phyloP scores from a whole-genome alignment of 495 filamentous ascomycete genomes.

The Halenospora varia region DNA sequence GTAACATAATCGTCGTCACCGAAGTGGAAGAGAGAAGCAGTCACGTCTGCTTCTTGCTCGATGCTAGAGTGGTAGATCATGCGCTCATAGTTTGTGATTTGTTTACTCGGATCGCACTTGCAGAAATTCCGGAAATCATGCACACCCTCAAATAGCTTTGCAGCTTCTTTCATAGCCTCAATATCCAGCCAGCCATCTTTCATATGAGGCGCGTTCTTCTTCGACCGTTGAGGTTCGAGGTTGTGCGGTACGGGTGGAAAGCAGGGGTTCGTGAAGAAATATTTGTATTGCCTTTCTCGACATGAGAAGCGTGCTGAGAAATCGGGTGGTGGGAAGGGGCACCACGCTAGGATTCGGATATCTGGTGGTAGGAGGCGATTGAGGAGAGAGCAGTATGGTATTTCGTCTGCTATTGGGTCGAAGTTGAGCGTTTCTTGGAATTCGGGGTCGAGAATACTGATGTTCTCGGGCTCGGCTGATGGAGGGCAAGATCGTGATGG shows the following conservation, averaged over 20 bases:
- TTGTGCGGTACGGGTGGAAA: slow-evolving; percentile 56
- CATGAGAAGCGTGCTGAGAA: slow-evolving; percentile 96
- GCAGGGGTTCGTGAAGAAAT: slow-evolving; percentile 95
- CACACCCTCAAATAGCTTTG: slow-evolving; percentile 69
- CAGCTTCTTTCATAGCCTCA: slow-evolving; percentile 77
- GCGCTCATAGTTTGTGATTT: slow-evolving; percentile 75
- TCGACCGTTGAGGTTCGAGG: slow-evolving; percentile 3
- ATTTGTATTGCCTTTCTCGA: slow-evolving; percentile 81
- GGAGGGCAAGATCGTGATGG: slow-evolving; percentile 1
- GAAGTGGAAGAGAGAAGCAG: slow-evolving; percentile 40
- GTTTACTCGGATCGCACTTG: slow-evolving; percentile 81
- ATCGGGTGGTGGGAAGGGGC: slow-evolving; percentile 66
- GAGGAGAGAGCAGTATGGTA: slow-evolving; percentile 74
- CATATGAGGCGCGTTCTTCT: neutral
- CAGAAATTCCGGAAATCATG: slow-evolving; percentile 98
- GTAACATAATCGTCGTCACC: slow-evolving; percentile 24
- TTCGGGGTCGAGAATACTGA: slow-evolving; percentile 22
- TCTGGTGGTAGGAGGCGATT: slow-evolving; percentile 87
- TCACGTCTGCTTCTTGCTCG: slow-evolving; percentile 47
- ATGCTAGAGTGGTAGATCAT: slow-evolving; percentile 74
- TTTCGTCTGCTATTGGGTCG: slow-evolving; percentile 74
- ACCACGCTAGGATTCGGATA: slow-evolving; percentile 90
- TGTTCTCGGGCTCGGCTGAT: slow-evolving; percentile 1
- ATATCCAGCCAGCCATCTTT: slow-evolving; percentile 66
- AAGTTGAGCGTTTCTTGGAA: slow-evolving; percentile 45